These are phyloP conservation scores for Mycosphaerelloides madeirae DNA, from an alignment of 2,329 filamentous ascomycete genomes.

Conservation along the genomic window DNA sequence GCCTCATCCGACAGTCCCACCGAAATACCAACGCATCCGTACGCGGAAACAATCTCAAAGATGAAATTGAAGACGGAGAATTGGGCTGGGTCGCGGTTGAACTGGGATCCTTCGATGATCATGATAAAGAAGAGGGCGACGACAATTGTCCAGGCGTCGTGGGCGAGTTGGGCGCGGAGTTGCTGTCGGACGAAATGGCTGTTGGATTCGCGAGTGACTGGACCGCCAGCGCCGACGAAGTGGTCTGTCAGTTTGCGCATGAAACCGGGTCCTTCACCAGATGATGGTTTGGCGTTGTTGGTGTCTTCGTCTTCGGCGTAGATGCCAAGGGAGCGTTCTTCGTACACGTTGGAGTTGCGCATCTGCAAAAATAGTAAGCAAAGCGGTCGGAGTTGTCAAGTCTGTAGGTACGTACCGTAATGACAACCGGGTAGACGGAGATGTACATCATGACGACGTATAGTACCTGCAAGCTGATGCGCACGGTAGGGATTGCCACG, in stretches of 20 bases:
- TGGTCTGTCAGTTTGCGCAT: conserved; percentile 12
- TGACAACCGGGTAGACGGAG: conserved; percentile 56
- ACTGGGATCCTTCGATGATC: conserved; percentile 39
- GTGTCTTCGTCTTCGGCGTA: conserved; percentile 39
- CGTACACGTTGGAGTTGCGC: conserved; percentile 57
- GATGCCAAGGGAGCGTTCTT: conserved; percentile 58
- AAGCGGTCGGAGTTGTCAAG: too few species aligned
- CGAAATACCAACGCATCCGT: conserved; percentile 44
- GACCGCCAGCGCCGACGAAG: conserved; percentile 9
- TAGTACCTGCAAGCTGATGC: conserved; percentile 54
- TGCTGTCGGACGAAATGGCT: conserved; percentile 40
- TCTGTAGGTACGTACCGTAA: conserved; percentile 34
- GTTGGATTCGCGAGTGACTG: conserved; percentile 24
- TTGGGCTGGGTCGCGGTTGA: conserved; percentile 32
- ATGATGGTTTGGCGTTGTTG: not conserved
- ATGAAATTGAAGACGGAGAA: conserved; percentile 44
- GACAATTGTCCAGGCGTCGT: conserved; percentile 44
- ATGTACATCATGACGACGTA: conserved; percentile 65
- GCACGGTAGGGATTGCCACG: conserved; percentile 44
- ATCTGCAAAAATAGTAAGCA: conserved; percentile 35
- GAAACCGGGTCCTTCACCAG: conserved; percentile 2
- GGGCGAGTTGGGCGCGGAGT: conserved; percentile 43
- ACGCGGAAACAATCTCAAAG: conserved; percentile 42
- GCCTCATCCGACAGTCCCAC: conserved; percentile 42
- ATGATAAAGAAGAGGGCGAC: conserved; percentile 44